Evolutionary conservation across 2,329 filamentous ascomycete genomes (phyloP).

Genomic region (Domatiomyces globalis): DNA sequence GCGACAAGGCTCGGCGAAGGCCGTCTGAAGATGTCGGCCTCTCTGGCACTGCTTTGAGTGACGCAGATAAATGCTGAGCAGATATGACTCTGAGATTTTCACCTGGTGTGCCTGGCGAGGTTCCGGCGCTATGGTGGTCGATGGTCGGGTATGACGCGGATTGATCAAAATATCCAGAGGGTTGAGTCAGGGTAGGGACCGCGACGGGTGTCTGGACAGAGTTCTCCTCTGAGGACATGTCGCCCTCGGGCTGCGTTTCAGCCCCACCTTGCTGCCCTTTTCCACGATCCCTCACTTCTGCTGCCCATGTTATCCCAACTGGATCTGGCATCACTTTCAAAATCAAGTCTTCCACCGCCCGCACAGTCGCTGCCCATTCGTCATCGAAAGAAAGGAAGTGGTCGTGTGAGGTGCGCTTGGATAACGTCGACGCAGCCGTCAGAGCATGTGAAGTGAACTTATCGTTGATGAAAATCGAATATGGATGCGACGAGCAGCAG

Average conservation of each 20-base stretch:
- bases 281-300: neutral
- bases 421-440: neutral
- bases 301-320: constrained; percentile 1
- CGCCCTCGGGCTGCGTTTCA: neutral
- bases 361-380: neutral
- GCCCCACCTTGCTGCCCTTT: neutral
- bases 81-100: neutral
- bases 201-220: neutral
- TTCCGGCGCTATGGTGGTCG: neutral
- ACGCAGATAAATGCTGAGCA: neutral
- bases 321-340: constrained; percentile 1
- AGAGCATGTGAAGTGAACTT: neutral
- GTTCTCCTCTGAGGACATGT: neutral
- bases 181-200: neutral
- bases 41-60: neutral
- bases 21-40: neutral
- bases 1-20: constrained; percentile 6
- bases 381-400: neutral
- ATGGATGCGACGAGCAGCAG: neutral
- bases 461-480: neutral
- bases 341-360: neutral
- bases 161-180: neutral
- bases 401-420: neutral
- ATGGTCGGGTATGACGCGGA: constrained; percentile 10
- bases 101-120: neutral